These are phyloP conservation scores for Lasiodiplodia gonubiensis DNA, from an alignment of 2,329 filamentous ascomycete genomes.

Conservation along the genomic window DNA sequence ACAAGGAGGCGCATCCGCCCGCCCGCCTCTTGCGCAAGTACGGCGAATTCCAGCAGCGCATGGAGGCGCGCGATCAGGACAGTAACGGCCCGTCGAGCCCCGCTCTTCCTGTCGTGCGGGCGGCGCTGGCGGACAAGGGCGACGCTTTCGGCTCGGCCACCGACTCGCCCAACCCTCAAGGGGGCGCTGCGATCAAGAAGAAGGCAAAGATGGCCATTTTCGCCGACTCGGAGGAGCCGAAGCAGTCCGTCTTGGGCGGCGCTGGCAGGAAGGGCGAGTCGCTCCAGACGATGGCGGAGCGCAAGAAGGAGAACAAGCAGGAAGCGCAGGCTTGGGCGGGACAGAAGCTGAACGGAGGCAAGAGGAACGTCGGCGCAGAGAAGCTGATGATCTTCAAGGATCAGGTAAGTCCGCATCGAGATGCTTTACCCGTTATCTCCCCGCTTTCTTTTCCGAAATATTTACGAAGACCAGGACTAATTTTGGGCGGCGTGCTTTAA, in stretches of 20 bases:
- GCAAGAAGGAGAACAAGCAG: constrained; percentile 91
- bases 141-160: constrained; percentile 72
- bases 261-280: constrained; percentile 83
- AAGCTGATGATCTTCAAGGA: constrained; percentile 97
- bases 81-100: constrained; percentile 77
- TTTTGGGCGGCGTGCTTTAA: constrained; percentile 61
- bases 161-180: constrained; percentile 70
- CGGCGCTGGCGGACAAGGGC: constrained; percentile 82
- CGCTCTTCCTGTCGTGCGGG: constrained; percentile 80
- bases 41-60: constrained; percentile 84
- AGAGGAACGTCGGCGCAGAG: constrained; percentile 74
- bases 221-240: constrained; percentile 69
- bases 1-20: constrained; percentile 81
- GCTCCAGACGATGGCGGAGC: constrained; percentile 82
- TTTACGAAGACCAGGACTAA: constrained; percentile 98
- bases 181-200: constrained; percentile 58
- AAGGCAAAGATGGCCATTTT: constrained; percentile 90
- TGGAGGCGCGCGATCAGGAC: constrained; percentile 68
- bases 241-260: constrained; percentile 62
- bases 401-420: constrained; percentile 71
- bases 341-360: constrained; percentile 85
- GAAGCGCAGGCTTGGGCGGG: constrained; percentile 91
- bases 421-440: constrained; percentile 34
- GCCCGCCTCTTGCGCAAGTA: constrained; percentile 87
- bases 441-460: constrained; percentile 55